Evolutionary conservation across 2,329 filamentous ascomycete species (phyloP), one percentile per base, ranked within the genome.

Genomic region (Aspergillus quadrilineatus): DNA sequence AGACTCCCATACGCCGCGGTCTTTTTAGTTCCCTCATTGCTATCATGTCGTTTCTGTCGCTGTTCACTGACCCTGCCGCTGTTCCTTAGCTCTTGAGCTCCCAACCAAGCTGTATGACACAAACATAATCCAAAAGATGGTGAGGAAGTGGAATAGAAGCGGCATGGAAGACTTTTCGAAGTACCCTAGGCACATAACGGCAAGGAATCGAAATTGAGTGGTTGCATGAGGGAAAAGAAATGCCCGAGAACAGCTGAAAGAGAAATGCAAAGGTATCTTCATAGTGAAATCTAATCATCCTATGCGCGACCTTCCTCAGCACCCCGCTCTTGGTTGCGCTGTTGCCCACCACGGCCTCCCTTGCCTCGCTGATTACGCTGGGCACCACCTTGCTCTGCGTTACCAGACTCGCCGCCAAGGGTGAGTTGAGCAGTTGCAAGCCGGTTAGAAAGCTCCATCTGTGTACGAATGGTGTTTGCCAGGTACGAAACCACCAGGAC

Each of bases 401-500:
- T 69, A 34, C 66, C 63, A 36, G 65, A 72, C 60, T 81, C 79
- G 46, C 76, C 77, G 59, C 80, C 81, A 63, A 83, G 77, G 9
- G 80, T 83, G 55, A 92, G 80, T 67, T 84, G 83, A 62, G 89
- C 86, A n/a, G 87, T 94, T 53, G 93, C 93, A 70, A 99, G 82
- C 63, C 93, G 86, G 83, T 97, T 96, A 63, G 92, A 96, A 58
- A 99, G 86, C 72, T 97, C 94, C 80, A 99, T 97, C 81, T 99
- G 94, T 66, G 93, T 97, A 76, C 93, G 91, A 79, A 97, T 96
- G 65, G 92, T 97, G 83, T 97, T 99, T 75, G 94, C 92, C 63
- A 99, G 85, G 81, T 99, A 99, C 65, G 92, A 96, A 68, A 99
- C 92, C 76, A 97, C 92, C 65, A 99, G 87, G 60, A 99, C 92